Percentiles rank a stretch among this genome's conserved stretches.
Conservation (phyloP, 1,139 yeast genomes). For the Yamadazyma epiphylla region DNA sequence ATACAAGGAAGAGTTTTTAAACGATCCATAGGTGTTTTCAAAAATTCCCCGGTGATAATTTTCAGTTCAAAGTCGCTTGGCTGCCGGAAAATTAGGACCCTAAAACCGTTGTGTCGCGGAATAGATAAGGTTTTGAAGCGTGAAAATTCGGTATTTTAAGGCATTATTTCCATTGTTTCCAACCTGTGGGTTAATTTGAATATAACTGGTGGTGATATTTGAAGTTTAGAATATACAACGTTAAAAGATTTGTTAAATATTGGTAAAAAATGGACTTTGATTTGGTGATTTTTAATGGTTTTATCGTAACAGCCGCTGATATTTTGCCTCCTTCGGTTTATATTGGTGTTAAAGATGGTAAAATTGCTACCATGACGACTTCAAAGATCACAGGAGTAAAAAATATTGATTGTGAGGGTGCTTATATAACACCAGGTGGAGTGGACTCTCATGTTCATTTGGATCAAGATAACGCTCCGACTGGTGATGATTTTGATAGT, state of each 20-base stretch:
- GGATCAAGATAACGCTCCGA: slow-evolving; percentile 83
- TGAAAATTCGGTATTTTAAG: not conserved
- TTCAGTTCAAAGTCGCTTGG: too few species aligned
- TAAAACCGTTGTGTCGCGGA: slow-evolving; percentile 1
- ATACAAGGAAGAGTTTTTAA: slow-evolving; percentile 1
- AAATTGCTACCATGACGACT: slow-evolving; percentile 32
- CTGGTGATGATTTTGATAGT: slow-evolving; percentile 84
- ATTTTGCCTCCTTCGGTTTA: slow-evolving; percentile 26
- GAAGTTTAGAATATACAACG: too few species aligned
- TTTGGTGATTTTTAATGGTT: slow-evolving; percentile 28
- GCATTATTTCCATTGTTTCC: too few species aligned
- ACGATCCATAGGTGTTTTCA: slow-evolving; percentile 1
- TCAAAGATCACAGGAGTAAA: slow-evolving; percentile 22
- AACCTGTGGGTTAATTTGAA: too few species aligned
- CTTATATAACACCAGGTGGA: slow-evolving; percentile 44
- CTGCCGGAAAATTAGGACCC: too few species aligned
- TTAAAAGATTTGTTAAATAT: too few species aligned
- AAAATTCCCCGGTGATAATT: too few species aligned
- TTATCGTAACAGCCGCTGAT: slow-evolving; percentile 33
- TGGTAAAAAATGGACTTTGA: slow-evolving; percentile 14
- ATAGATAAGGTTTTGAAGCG: not conserved
- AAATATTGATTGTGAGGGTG: slow-evolving; percentile 44
- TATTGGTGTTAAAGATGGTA: slow-evolving; percentile 37
- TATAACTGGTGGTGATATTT: too few species aligned
- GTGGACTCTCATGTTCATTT: slow-evolving; percentile 62